Evolutionary conservation across 1,284 basidiomycete species (phyloP), one percentile per base, ranked within the genome.

Genomic region (Sanghuangporus sanghuang): DNA sequence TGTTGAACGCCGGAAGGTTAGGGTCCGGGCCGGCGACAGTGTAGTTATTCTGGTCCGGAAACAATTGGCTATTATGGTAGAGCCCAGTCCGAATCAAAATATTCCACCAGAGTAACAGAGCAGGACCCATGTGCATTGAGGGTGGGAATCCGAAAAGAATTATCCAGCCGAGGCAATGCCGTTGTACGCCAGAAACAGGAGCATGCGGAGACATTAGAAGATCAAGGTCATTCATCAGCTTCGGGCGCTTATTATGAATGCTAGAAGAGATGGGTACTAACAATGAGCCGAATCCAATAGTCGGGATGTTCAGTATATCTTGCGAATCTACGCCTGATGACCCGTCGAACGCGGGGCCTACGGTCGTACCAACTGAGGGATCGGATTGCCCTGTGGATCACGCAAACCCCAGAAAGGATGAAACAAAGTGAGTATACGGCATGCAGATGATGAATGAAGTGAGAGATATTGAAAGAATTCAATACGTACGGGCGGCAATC

Each of bases 1-100:
- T 81, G 66, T 83, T 78, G 72, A 82, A 84, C n/a, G 77, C 66
- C 27, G 79, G 72, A 59, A 81, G 72, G 66, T 73, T 77, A 27
- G 79, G 78, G 69, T 85, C 81, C 44, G 63, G 27, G 8, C 62
- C 62, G 38, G 71, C 66, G 16, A 74, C 64, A 23, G 73, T 78
- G 67, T 86, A 87, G 39, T 70, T 71, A 65, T 82, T 78, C 71
- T 89, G 86, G 70, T 89, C 86, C 21, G 87, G 87, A 78, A 89
- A 87, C 16, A 87, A 68, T 66, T 83, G 84, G 77, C 67, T 69
- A 44, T 38, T 42, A 42, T 6, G 40, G 40, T n/a, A n/a, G 40
- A 21, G 53, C 16, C 32, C 27, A 2, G 23, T 35, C 32, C 48
- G 16, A 18, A 21, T 18, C 27, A 21, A 5, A 49, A 42, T 39